A percentile compares a stretch with the other conserved stretches of the same genome.
Conservation (phyloP, 2,329 filamentous ascomycete species). For the Biscogniauxia sp. region DNA sequence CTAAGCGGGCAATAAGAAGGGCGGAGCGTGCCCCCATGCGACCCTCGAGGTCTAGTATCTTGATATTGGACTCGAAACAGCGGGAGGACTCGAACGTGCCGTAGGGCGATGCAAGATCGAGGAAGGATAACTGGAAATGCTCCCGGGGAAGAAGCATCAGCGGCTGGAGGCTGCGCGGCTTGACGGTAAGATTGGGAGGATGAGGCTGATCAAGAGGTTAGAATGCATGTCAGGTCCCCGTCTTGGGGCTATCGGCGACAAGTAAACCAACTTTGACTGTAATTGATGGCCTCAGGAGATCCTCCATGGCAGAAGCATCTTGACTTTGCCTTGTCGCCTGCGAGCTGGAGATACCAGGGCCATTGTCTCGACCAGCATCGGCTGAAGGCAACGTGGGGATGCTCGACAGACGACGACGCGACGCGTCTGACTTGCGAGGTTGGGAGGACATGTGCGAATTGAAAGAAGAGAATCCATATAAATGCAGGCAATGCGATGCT, state of each 20-base stretch:
- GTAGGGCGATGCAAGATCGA: conserved; percentile 54
- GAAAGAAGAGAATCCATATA: conserved; percentile 2
- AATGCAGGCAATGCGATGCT: conserved; percentile 23
- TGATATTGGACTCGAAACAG: conserved; percentile 60
- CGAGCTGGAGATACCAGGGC: conserved; percentile 20
- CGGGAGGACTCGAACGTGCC: conserved; percentile 52
- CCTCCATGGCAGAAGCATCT: conserved; percentile 44
- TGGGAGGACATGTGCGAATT: conserved; percentile 32
- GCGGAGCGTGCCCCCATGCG: conserved; percentile 54
- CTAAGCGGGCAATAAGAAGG: conserved; percentile 60
- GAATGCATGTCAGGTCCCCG: not conserved
- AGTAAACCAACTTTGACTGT: conserved; percentile 46
- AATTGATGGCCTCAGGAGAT: conserved; percentile 51
- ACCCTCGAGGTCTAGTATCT: conserved; percentile 61
- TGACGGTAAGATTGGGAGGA: conserved; percentile 50
- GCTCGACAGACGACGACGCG: conserved; percentile 44
- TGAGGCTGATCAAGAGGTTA: conserved; percentile 44
- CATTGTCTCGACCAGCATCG: conserved; percentile 35
- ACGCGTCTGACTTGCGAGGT: conserved; percentile 43
- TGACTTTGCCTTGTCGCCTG: conserved; percentile 36
- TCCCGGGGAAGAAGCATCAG: conserved; percentile 62
- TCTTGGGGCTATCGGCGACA: not conserved
- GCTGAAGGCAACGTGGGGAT: conserved; percentile 35
- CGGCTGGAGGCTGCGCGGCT: conserved; percentile 56
- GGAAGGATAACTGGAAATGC: conserved; percentile 56